Percentiles rank a stretch among this genome's conserved stretches.
phyloP scores from a whole-genome alignment of 2,329 filamentous ascomycete species.

The Diaporthe aspalathi region DNA sequence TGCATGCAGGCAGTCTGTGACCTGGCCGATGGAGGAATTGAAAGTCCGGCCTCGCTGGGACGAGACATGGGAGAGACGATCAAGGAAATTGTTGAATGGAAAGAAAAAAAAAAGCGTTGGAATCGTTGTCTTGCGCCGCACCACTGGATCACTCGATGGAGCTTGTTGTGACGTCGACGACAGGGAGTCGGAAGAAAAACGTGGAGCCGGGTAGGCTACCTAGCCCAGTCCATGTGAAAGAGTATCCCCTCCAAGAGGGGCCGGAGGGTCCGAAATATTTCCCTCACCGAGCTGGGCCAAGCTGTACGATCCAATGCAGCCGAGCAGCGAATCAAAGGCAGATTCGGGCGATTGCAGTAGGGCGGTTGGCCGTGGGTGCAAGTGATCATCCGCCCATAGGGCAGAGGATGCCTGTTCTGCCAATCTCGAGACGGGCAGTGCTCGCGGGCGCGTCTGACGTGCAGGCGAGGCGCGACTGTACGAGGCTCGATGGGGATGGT shows the following conservation, averaged over 20 bases:
- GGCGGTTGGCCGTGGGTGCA: neutral
- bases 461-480: conserved; percentile 33
- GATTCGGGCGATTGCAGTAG: conserved; percentile 9
- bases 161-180: neutral
- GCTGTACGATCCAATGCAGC: conserved; percentile 13
- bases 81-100: neutral
- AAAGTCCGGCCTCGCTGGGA: conserved; percentile 10
- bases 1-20: neutral
- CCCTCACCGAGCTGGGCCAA: conserved; percentile 19
- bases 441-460: conserved; percentile 30
- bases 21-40: conserved; percentile 10
- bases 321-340: conserved; percentile 1
- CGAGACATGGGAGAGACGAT: neutral
- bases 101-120: neutral
- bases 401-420: conserved; percentile 27
- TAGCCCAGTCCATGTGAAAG: neutral
- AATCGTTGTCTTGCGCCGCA: neutral
- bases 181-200: neutral
- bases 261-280: conserved; percentile 25
- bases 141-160: conserved; percentile 12
- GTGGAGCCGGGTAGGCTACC: neutral
- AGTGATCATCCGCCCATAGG: conserved; percentile 34
- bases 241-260: conserved; percentile 3
- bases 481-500: conserved; percentile 35
- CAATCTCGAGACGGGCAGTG: conserved; percentile 4